Evolutionary conservation across 352 stramenopile genomes (phyloP).

Genomic region (Globisporangium paroecandrum): DNA sequence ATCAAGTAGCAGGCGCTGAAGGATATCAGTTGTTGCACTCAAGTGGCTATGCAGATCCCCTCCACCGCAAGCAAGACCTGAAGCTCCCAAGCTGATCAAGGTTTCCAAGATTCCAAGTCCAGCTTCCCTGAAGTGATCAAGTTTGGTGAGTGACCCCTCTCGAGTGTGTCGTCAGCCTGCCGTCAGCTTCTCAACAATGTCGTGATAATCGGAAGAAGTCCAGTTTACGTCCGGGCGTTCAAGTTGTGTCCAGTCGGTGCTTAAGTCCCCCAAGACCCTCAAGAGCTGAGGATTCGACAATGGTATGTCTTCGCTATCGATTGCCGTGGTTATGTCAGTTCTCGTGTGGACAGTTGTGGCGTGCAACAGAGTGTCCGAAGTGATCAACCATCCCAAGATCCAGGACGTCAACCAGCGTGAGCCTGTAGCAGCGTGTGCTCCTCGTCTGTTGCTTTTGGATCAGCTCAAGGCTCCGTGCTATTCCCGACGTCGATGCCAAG

Average conservation of each 20-base stretch:
- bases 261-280: neutral
- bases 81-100: neutral
- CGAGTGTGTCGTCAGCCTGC: neutral
- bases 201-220: neutral
- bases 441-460: neutral
- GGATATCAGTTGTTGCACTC: slow-evolving; percentile 6
- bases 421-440: neutral
- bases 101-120: neutral
- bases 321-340: neutral
- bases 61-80: neutral
- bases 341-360: neutral
- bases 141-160: neutral
- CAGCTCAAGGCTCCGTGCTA: neutral
- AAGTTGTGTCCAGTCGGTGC: neutral
- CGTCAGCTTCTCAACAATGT: neutral
- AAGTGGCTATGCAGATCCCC: slow-evolving; percentile 7
- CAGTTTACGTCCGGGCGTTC: neutral
- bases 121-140: neutral
- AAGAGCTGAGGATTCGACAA: neutral
- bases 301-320: slow-evolving; percentile 3
- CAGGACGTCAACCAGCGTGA: neutral
- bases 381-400: neutral
- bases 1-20: neutral
- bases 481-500: neutral
- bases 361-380: neutral